Percentiles rank a stretch among this genome's conserved stretches.
Evolutionary conservation across 2,329 filamentous ascomycete species (phyloP).

Genomic region (Fusarium sp.): DNA sequence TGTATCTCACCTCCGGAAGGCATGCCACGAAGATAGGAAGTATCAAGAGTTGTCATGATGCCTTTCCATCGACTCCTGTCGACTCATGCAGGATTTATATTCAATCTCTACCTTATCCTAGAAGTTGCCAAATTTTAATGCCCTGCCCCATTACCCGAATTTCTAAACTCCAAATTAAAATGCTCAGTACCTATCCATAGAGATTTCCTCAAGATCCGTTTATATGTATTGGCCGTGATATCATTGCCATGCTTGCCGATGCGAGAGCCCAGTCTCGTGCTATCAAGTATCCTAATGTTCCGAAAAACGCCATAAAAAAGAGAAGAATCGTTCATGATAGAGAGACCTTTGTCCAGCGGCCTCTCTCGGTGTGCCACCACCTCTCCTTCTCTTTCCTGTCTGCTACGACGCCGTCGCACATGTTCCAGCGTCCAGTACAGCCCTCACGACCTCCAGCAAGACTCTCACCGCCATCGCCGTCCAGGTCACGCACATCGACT

Average conservation of each 20-base stretch:
- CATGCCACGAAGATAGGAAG: neutral
- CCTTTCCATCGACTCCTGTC: neutral
- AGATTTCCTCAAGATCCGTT: neutral
- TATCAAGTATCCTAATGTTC: neutral
- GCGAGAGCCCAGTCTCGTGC: neutral
- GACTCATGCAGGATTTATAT: neutral
- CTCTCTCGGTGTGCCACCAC: constrained; percentile 65
- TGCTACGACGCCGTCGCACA: constrained; percentile 49
- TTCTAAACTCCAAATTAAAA: constrained; percentile 18
- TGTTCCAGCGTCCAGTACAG: constrained; percentile 63
- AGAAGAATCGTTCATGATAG: constrained; percentile 22
- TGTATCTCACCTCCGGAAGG: neutral
- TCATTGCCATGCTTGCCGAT: constrained; percentile 19
- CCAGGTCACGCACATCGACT: constrained; percentile 63
- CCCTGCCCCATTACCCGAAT: neutral
- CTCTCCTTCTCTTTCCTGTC: constrained; percentile 62
- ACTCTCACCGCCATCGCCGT: constrained; percentile 61
- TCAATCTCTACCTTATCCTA: constrained; percentile 7
- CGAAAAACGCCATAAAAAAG: neutral
- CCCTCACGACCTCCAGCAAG: constrained; percentile 52
- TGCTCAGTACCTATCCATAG: neutral
- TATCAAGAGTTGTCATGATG: neutral
- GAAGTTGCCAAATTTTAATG: neutral
- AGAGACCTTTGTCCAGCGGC: constrained; percentile 53
- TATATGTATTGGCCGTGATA: constrained; percentile 26